phyloP scores from a whole-genome alignment of 768 basidiomycete species.

The Russula griseocarnosa region DNA sequence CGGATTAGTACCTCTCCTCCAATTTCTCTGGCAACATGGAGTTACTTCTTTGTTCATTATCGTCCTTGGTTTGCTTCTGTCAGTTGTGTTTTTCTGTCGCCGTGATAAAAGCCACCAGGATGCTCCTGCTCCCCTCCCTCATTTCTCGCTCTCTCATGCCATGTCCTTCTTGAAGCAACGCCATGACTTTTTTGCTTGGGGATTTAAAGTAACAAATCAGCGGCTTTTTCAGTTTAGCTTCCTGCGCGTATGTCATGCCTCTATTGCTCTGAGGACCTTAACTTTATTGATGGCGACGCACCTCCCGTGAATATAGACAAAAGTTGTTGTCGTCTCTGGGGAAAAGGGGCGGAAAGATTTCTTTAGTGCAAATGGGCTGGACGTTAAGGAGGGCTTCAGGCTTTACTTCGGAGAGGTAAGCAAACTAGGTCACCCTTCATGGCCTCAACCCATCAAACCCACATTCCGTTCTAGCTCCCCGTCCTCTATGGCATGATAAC shows the following conservation, averaged over 20 bases:
- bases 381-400: slow-evolving; percentile 76
- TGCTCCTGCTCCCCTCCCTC: too few species aligned
- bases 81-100: not conserved
- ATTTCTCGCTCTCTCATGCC: too few species aligned
- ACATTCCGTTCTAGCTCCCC: slow-evolving; percentile 51
- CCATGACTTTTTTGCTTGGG: slow-evolving; percentile 36
- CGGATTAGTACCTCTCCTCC: slow-evolving; percentile 40
- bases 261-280: slow-evolving; percentile 5
- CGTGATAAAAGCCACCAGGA: too few species aligned
- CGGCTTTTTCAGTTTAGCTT: slow-evolving; percentile 67
- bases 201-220: slow-evolving; percentile 63
- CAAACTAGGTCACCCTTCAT: not conserved
- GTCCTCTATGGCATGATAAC: slow-evolving; percentile 73
- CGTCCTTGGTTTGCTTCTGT: slow-evolving; percentile 31
- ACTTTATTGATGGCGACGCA: slow-evolving; percentile 10
- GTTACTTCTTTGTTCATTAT: slow-evolving; percentile 21
- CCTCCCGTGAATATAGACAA: slow-evolving; percentile 46
- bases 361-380: slow-evolving; percentile 57
- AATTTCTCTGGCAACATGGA: slow-evolving; percentile 6
- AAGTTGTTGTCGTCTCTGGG: slow-evolving; percentile 72
- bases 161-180: too few species aligned
- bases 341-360: slow-evolving; percentile 65
- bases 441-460: not conserved
- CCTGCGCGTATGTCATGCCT: slow-evolving; percentile 48
- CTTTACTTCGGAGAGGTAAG: slow-evolving; percentile 72